These are phyloP conservation scores for Diospyros lotus DNA, from an alignment of 148 eudicot species.

Conservation along the genomic window DNA sequence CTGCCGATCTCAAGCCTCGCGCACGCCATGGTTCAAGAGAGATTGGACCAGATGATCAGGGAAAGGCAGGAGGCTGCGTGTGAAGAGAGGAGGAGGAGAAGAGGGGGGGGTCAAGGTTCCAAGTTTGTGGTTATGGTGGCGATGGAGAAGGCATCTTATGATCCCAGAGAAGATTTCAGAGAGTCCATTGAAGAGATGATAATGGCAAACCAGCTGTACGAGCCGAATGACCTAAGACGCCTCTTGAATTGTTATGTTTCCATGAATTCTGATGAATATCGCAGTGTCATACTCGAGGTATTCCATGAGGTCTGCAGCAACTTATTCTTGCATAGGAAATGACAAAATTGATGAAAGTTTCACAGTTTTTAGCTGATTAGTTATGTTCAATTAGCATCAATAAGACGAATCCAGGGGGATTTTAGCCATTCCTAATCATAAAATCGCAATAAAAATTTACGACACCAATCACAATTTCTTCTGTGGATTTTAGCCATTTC, in stretches of 20 bases:
- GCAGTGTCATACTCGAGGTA: conserved; percentile 59
- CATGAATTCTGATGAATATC: conserved; percentile 62
- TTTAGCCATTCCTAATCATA: too few relatives aligned
- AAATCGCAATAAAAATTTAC: too few relatives aligned
- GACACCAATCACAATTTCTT: too few relatives aligned
- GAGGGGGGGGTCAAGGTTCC: conserved; percentile 24
- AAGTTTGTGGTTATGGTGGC: conserved; percentile 60
- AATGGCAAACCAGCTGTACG: conserved; percentile 37
- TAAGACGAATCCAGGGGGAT: too few relatives aligned
- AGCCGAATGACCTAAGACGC: conserved; percentile 48
- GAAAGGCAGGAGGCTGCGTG: conserved; percentile 41
- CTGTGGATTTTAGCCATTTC: too few relatives aligned
- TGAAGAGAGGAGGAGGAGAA: conserved; percentile 27
- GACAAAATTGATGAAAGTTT: conserved; percentile 10
- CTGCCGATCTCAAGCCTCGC: conserved; percentile 51
- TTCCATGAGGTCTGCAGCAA: conserved; percentile 69
- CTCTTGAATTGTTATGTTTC: conserved; percentile 67
- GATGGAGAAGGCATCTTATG: conserved; percentile 58
- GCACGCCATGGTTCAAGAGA: conserved; percentile 76
- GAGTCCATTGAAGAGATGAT: conserved; percentile 70
- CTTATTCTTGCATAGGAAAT: conserved; percentile 49
- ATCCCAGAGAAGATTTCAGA: conserved; percentile 76
- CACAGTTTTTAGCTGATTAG: not conserved
- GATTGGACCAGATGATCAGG: conserved; percentile 67
- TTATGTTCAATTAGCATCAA: not conserved